phyloP scores from a whole-genome alignment of 2,329 filamentous ascomycete species.

The Pseudocercospora crystallina region DNA sequence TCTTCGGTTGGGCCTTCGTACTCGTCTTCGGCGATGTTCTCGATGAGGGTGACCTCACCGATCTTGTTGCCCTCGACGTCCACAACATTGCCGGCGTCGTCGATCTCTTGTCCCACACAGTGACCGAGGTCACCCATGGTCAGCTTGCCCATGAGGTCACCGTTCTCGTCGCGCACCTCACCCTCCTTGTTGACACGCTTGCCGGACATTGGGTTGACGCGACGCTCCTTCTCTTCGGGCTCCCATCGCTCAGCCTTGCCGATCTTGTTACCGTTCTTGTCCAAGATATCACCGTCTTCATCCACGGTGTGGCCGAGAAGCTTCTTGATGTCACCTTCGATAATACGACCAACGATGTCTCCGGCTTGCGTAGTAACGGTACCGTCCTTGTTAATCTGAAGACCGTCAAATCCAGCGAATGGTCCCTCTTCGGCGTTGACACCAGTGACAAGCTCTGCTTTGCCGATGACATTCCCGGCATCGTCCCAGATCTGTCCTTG shows the following conservation, averaged over 20 bases:
- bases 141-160: conserved; percentile 51
- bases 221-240: conserved; percentile 54
- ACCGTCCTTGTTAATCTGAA: conserved; percentile 59
- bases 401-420: conserved; percentile 60
- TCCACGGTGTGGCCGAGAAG: conserved; percentile 52
- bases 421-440: conserved; percentile 52
- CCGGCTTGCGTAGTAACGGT: conserved; percentile 50
- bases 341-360: conserved; percentile 50
- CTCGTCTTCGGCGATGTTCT: conserved; percentile 54
- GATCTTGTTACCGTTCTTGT: conserved; percentile 56
- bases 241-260: conserved; percentile 55
- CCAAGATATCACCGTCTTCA: conserved; percentile 53
- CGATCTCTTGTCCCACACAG: conserved; percentile 53
- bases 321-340: conserved; percentile 53
- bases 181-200: conserved; percentile 55
- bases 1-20: conserved; percentile 58
- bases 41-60: conserved; percentile 62
- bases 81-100: conserved; percentile 54
- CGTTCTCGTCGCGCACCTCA: conserved; percentile 53
- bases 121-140: conserved; percentile 53
- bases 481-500: conserved; percentile 65
- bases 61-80: conserved; percentile 62
- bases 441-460: conserved; percentile 57
- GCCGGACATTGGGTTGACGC: conserved; percentile 61
- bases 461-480: conserved; percentile 60